Percentiles rank a stretch among this genome's conserved stretches.
Evolutionary conservation across 768 basidiomycete genomes (phyloP).

Genomic region (Lactarius hatsudake): DNA sequence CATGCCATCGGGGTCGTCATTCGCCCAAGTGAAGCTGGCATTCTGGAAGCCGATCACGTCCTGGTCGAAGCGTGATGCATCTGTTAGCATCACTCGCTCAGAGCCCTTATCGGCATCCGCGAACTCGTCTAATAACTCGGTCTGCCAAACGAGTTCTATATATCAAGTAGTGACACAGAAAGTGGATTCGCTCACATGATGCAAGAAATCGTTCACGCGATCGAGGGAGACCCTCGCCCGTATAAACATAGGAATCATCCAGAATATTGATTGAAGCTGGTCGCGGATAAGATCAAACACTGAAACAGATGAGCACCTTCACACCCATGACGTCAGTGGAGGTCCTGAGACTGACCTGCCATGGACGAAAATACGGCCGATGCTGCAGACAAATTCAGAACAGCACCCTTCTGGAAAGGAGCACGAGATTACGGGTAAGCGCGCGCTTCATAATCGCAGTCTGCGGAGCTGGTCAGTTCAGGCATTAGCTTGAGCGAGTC

Average conservation of each 20-base stretch:
- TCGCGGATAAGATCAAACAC: conserved; percentile 43
- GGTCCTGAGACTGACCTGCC: conserved; percentile 24
- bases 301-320: conserved; percentile 13
- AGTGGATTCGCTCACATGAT: conserved; percentile 26
- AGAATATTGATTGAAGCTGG: conserved; percentile 32
- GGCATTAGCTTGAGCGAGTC: neutral
- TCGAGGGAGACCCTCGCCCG: conserved; percentile 40
- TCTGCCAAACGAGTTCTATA: conserved; percentile 26
- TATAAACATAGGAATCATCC: conserved; percentile 29
- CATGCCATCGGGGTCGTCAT: conserved; percentile 33
- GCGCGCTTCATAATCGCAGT: conserved; percentile 37
- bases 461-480: neutral
- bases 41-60: conserved; percentile 49
- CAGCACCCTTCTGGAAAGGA: neutral
- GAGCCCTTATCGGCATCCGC: conserved; percentile 18
- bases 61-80: conserved; percentile 22
- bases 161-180: neutral
- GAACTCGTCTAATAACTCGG: conserved; percentile 36
- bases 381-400: conserved; percentile 20
- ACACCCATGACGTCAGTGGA: neutral
- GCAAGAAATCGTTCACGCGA: conserved; percentile 41
- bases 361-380: conserved; percentile 34
- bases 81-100: conserved; percentile 21
- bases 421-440: conserved; percentile 30
- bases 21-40: conserved; percentile 55